Evolutionary conservation across 352 stramenopile species (phyloP).

Genomic region (Elongisporangium anandrum): DNA sequence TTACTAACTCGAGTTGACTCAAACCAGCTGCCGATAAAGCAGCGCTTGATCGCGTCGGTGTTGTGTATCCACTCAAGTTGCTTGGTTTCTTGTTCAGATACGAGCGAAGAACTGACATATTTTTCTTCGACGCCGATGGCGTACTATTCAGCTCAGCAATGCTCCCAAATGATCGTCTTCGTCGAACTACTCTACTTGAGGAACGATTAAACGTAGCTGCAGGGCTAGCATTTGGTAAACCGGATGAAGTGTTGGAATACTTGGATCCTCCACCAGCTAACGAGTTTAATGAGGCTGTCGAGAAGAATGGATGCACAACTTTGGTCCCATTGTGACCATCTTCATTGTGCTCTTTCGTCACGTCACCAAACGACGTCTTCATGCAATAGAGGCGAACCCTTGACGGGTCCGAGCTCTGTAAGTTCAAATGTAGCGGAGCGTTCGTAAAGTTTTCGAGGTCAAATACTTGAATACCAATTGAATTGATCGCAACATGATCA

Average conservation of each 20-base stretch:
- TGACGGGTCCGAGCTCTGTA: conserved; percentile 69
- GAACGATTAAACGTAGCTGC: conserved; percentile 3
- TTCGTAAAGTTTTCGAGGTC: conserved; percentile 88
- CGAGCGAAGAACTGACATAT: conserved; percentile 38
- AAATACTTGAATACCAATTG: conserved; percentile 83
- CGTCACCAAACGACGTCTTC: conserved; percentile 34
- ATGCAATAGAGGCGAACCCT: conserved; percentile 77
- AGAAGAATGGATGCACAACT: background rate
- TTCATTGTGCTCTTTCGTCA: conserved; percentile 4
- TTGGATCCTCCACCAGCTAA: background rate
- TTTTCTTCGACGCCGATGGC: conserved; percentile 33
- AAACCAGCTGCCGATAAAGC: background rate
- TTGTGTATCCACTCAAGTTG: background rate
- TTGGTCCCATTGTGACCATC: conserved; percentile 5
- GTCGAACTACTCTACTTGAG: conserved; percentile 39
- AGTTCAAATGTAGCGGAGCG: conserved; percentile 66
- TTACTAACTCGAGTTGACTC: conserved; percentile 8
- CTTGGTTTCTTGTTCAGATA: conserved; percentile 48
- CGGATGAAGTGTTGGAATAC: background rate
- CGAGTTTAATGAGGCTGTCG: background rate
- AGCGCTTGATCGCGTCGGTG: background rate
- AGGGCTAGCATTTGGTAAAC: background rate
- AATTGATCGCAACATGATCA: conserved; percentile 83
- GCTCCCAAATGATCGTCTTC: conserved; percentile 69
- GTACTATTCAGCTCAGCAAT: conserved; percentile 46